Evolutionary conservation across 1,139 yeast species (phyloP).

Genomic region (Kodamaea sp.): DNA sequence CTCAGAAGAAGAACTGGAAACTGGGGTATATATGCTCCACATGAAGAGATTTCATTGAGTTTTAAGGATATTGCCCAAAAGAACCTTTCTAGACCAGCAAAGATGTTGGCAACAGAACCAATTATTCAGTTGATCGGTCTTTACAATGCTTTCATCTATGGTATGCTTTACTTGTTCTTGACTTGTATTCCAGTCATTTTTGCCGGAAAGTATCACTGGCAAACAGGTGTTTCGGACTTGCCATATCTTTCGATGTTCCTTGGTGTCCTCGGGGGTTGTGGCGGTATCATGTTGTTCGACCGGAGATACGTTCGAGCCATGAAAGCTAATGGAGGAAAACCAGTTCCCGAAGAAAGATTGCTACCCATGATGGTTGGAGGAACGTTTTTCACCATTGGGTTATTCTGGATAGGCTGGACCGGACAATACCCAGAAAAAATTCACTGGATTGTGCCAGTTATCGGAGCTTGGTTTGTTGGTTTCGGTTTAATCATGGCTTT

Average conservation of each 20-base stretch:
- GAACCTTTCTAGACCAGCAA: slow-evolving; percentile 68
- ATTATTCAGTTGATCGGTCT: slow-evolving; percentile 66
- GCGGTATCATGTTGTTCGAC: slow-evolving; percentile 30
- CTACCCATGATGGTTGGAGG: slow-evolving; percentile 74
- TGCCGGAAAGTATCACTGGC: slow-evolving; percentile 57
- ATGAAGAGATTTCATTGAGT: slow-evolving; percentile 66
- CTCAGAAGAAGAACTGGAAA: slow-evolving; percentile 58
- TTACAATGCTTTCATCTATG: slow-evolving; percentile 83
- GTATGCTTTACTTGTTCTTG: slow-evolving; percentile 73
- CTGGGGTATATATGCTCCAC: slow-evolving; percentile 87
- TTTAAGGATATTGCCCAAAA: slow-evolving; percentile 67
- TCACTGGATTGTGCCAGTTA: slow-evolving; percentile 86
- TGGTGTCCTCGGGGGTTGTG: slow-evolving; percentile 64
- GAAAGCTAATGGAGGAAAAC: slow-evolving; percentile 53
- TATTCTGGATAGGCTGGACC: slow-evolving; percentile 85
- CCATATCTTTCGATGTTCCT: slow-evolving; percentile 64
- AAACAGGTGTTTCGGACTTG: slow-evolving; percentile 56
- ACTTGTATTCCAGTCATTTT: slow-evolving; percentile 82
- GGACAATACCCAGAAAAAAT: slow-evolving; percentile 68
- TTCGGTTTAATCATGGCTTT: slow-evolving; percentile 74
- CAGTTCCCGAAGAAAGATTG: slow-evolving; percentile 78
- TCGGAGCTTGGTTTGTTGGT: slow-evolving; percentile 73
- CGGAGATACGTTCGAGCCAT: slow-evolving; percentile 32
- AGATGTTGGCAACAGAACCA: slow-evolving; percentile 72
- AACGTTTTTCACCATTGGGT: slow-evolving; percentile 68